Conservation (phyloP, 23 red algal genomes). For the Agarophyton chilense region DNA sequence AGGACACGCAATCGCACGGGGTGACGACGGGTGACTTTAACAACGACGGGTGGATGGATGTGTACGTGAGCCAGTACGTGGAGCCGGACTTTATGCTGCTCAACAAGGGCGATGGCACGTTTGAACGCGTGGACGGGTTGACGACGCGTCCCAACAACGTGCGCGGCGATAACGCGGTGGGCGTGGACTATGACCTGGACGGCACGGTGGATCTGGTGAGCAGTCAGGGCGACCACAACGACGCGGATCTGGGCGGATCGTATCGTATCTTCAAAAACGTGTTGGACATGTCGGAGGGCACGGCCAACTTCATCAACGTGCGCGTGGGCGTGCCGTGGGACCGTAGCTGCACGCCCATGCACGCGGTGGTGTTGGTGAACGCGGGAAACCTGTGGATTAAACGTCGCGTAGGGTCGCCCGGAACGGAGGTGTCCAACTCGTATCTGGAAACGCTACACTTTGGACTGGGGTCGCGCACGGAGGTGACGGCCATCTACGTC, state of each 20-base stretch:
- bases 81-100: conserved; percentile 41
- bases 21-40: conserved; percentile 68
- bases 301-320: conserved; percentile 31
- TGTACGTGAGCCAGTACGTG: conserved; percentile 28
- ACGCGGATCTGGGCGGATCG: background rate
- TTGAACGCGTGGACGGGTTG: background rate
- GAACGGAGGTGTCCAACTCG: conserved; percentile 34
- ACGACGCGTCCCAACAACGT: conserved; percentile 17
- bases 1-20: conserved; percentile 20
- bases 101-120: conserved; percentile 21
- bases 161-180: conserved; percentile 49
- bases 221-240: conserved; percentile 28
- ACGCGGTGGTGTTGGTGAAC: conserved; percentile 47
- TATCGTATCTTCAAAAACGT: conserved; percentile 18
- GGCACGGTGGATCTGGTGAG: conserved; percentile 28
- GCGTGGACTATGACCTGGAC: conserved; percentile 47
- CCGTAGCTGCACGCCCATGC: conserved; percentile 33
- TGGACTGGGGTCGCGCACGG: conserved; percentile 31
- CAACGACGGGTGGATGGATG: conserved; percentile 59
- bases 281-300: conserved; percentile 18
- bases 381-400: conserved; percentile 23
- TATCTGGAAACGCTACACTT: conserved; percentile 63
- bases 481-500: conserved; percentile 24
- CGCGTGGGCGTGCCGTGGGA: conserved; percentile 48
- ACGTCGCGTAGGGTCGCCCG: conserved; percentile 50